Percentiles rank a stretch among this genome's conserved stretches.
Evolutionary conservation across 1,284 basidiomycete genomes (phyloP).

Genomic region (Filobasidium uniguttulatum): DNA sequence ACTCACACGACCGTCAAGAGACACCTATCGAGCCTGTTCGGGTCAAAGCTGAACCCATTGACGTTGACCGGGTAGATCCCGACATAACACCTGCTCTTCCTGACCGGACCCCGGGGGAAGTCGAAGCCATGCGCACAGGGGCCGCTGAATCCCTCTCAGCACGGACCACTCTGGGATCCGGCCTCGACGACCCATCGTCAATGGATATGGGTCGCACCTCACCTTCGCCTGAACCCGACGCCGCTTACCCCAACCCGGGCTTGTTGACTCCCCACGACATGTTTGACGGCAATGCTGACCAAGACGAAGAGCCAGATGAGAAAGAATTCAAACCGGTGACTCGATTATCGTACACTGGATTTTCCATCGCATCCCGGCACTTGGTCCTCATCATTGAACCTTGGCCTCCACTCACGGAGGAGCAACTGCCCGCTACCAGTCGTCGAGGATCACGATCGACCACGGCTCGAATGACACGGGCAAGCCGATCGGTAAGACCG

Average conservation of each 20-base stretch:
- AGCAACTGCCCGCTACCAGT: conserved; percentile 4
- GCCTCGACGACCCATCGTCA: conserved; percentile 2
- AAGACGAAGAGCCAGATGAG: conserved; percentile 9
- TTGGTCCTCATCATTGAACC: conserved; percentile 16
- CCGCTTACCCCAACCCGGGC: no score
- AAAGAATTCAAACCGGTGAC: conserved; percentile 10
- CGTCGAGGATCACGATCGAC: not conserved
- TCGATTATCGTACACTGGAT: conserved; percentile 12
- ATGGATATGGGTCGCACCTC: not conserved
- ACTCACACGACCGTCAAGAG: not conserved
- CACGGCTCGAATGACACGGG: not conserved
- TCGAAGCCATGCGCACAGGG: conserved; percentile 3
- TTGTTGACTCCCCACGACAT: no score
- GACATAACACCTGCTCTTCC: not conserved
- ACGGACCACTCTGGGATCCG: conserved; percentile 8
- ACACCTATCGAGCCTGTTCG: conserved; percentile 1
- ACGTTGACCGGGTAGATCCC: conserved; percentile 1
- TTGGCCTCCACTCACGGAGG: conserved; percentile 10
- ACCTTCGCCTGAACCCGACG: not conserved
- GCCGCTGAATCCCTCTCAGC: not conserved
- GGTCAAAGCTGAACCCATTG: conserved; percentile 13
- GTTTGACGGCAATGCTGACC: conserved; percentile 1
- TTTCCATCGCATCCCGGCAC: conserved; percentile 14
- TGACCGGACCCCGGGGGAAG: not conserved
- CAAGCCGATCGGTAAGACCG: not conserved